Conservation (phyloP, 352 stramenopile species). For the Phytophthora palmivora region DNA sequence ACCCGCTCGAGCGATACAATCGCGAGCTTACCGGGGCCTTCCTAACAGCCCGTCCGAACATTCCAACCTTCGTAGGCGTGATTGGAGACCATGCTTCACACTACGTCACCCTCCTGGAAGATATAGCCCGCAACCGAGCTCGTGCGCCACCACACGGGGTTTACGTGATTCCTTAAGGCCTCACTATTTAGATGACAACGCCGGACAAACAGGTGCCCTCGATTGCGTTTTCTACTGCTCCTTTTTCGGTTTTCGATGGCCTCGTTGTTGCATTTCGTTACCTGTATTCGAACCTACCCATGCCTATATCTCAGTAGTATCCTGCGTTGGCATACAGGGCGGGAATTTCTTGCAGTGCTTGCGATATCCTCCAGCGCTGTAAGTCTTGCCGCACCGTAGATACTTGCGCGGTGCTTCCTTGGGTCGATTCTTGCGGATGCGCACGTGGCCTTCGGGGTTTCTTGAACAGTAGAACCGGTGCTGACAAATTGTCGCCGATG, state of each 20-base stretch:
- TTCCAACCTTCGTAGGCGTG: slow-evolving; percentile 18
- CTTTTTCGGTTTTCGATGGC: neutral
- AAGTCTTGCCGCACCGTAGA: neutral
- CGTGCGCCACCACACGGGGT: slow-evolving; percentile 2
- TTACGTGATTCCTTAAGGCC: neutral
- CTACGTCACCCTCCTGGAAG: slow-evolving; percentile 11
- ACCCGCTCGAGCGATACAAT: slow-evolving; percentile 34
- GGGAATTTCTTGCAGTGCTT: neutral
- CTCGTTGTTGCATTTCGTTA: neutral
- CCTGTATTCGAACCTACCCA: neutral
- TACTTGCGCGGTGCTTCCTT: neutral
- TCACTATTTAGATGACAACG: neutral
- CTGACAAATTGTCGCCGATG: neutral
- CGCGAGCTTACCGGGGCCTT: slow-evolving; percentile 25
- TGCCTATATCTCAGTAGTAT: neutral
- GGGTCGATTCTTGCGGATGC: neutral
- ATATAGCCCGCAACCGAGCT: slow-evolving; percentile 9
- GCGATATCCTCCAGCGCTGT: neutral
- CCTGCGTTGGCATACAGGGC: neutral
- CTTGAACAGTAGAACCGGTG: slow-evolving; percentile 4
- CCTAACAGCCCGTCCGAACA: slow-evolving; percentile 1
- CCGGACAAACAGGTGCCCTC: no score
- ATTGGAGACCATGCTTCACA: slow-evolving; percentile 15
- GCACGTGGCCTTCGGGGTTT: neutral
- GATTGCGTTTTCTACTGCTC: neutral